A percentile compares a stretch with the other conserved stretches of the same genome.
These are phyloP conservation scores for Miscanthus sacchariflorus DNA, from an alignment of 202 grass and related monocot species.

Conservation along the genomic window DNA sequence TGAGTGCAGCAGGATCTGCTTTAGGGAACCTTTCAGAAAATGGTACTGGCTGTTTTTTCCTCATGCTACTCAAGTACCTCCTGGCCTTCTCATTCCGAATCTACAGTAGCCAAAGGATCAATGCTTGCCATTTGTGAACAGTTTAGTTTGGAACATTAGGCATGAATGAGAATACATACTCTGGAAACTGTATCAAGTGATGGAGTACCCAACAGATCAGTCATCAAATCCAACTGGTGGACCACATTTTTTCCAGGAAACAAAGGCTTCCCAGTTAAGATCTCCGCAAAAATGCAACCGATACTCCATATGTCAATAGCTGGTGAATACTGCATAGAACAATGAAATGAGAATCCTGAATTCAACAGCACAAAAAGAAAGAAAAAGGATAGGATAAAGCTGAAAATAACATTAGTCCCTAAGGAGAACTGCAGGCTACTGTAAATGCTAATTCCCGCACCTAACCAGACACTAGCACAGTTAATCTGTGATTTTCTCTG, in stretches of 20 bases:
- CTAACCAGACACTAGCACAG: neutral
- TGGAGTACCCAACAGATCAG: slow-evolving; percentile 94
- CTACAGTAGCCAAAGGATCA: slow-evolving; percentile 56
- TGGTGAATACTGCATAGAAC: slow-evolving; percentile 89
- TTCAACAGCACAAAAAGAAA: neutral
- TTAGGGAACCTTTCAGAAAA: slow-evolving; percentile 94
- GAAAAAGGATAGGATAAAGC: neutral
- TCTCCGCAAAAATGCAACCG: slow-evolving; percentile 99
- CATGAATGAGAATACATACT: slow-evolving; percentile 59
- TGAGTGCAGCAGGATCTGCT: slow-evolving; percentile 86
- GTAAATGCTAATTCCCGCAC: slow-evolving; percentile 26
- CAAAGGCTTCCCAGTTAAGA: slow-evolving; percentile 93
- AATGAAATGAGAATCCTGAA: slow-evolving; percentile 43
- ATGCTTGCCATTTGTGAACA: slow-evolving; percentile 23
- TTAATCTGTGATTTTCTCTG: slow-evolving; percentile 37
- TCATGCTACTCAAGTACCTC: slow-evolving; percentile 89
- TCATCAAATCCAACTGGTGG: slow-evolving; percentile 98
- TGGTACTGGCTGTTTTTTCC: slow-evolving; percentile 74
- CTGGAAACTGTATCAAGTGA: slow-evolving; percentile 84
- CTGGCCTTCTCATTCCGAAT: slow-evolving; percentile 98
- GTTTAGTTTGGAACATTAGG: slow-evolving; percentile 39
- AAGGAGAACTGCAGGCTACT: slow-evolving; percentile 41
- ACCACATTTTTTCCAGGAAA: slow-evolving; percentile 99
- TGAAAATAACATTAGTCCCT: slow-evolving; percentile 33
- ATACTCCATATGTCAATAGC: slow-evolving; percentile 99